Base-by-base conservation (phyloP, 2,329 filamentous ascomycete genomes). In the Stachybotrys chlorohalonatus region DNA sequence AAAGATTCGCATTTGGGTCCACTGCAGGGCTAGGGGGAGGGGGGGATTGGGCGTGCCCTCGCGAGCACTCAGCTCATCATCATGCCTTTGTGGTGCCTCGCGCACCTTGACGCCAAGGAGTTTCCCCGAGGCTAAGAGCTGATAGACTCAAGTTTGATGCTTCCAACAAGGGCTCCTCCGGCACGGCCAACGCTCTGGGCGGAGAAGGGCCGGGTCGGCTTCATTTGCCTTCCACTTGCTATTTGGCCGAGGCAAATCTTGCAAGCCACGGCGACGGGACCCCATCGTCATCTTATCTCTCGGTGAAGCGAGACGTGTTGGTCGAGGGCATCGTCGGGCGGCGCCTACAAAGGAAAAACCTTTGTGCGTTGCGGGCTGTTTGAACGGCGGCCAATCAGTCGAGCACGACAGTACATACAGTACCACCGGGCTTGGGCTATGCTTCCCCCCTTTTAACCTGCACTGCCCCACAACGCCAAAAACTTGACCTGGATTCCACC, bases 301-400 rank as follows among this genome's bases (percentile, higher is more conserved):
- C 24, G 24, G 24, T 24, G 24, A 24, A 24, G 24, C 24, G 24
- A 24, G 24, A 2, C 24, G 24, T 24, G 24, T 24, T 24, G 24
- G 24, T 24, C 24, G 24, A 24, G 24, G 24, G 24, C 24, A 24
- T 24, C 24, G 24, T 24, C 24, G 24, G 24, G 24, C 24, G 24
- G 24, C 24, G 24, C 24, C 24, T 24, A 24, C 24, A 24, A 24
- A 24, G 24, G 24, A 24, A 24, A 24, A 24, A 24, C 24, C 24
- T 24, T 24, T 9, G 8, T 42, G 36, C 13, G 36, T 13, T 42
- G 9, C 13, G 36, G 11, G 2, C 13, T 42, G 36, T n/a, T 56
- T 55, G 56, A 58, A 66, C 62, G 62, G 58, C 61, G 57, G 55
- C 67, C 67, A 69, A 69, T 69, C 66, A 69, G 57, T 66, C 58